A percentile compares a stretch with the other conserved stretches of the same genome.
Evolutionary conservation across 1,139 yeast species (phyloP).

Genomic region (Lodderomyces elongisporus): DNA sequence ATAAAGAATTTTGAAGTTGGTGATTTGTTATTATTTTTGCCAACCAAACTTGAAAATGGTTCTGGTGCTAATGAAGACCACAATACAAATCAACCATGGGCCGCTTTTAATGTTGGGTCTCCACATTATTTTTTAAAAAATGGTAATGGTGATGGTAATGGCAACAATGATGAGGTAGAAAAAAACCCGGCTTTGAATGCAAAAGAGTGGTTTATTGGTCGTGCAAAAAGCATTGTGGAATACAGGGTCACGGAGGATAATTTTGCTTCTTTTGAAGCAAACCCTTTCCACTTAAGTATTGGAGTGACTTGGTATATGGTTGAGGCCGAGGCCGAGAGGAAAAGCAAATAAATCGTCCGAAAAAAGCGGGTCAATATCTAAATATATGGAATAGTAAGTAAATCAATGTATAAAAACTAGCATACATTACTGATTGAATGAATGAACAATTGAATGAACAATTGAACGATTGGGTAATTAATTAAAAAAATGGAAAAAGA

Average conservation of each 20-base stretch:
- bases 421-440: too few relatives aligned
- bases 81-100: conserved; percentile 64
- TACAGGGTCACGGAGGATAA: conserved; percentile 37
- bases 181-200: conserved; percentile 16
- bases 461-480: too few relatives aligned
- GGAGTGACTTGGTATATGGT: conserved; percentile 50
- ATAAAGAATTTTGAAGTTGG: conserved; percentile 60
- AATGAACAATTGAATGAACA: too few relatives aligned
- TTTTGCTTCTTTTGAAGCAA: conserved; percentile 23
- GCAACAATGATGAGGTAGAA: too few relatives aligned
- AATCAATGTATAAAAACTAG: too few relatives aligned
- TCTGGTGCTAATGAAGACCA: conserved; percentile 13
- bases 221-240: conserved; percentile 49
- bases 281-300: conserved; percentile 46
- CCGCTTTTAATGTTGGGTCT: conserved; percentile 77
- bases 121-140: conserved; percentile 67
- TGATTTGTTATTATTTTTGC: conserved; percentile 78
- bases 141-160: too few relatives aligned
- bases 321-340: conserved; percentile 40
- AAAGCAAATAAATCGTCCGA: conserved; percentile 2
- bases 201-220: conserved; percentile 71
- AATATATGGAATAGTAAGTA: conserved; percentile 2
- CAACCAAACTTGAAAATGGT: conserved; percentile 54
- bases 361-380: background rate
- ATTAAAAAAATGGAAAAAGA: background rate